These are phyloP conservation scores for Fusarium keratoplasticum DNA, from an alignment of 2,329 filamentous ascomycete species.

Conservation along the genomic window DNA sequence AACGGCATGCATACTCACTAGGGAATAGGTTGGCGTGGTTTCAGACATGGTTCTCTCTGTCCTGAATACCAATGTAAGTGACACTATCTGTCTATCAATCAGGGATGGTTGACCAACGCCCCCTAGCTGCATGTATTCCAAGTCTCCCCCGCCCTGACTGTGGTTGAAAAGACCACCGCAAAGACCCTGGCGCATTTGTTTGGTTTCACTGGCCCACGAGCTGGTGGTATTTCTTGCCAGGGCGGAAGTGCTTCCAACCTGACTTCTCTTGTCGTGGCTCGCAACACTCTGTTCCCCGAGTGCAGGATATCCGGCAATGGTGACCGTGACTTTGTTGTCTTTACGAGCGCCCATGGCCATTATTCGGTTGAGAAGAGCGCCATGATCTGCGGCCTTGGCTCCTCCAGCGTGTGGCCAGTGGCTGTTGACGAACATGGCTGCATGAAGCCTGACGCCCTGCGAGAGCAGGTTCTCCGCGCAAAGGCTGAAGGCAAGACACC, in stretches of 20 bases:
- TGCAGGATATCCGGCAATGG: conserved; percentile 81
- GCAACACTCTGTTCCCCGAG: conserved; percentile 84
- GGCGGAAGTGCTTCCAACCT: conserved; percentile 89
- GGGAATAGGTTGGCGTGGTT: conserved; percentile 77
- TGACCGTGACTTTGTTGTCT: conserved; percentile 76
- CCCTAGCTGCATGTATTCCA: conserved; percentile 80
- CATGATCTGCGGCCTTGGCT: conserved; percentile 88
- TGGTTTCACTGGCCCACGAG: conserved; percentile 76
- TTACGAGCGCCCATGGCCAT: conserved; percentile 91
- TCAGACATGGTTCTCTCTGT: conserved; percentile 86
- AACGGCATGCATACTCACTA: conserved; percentile 9
- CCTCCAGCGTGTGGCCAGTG: conserved; percentile 77
- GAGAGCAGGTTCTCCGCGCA: conserved; percentile 70
- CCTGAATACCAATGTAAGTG: conserved; percentile 86
- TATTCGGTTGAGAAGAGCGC: conserved; percentile 96
- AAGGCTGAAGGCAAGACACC: conserved; percentile 79
- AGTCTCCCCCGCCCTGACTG: conserved; percentile 87
- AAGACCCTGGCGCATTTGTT: conserved; percentile 80
- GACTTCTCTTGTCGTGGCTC: conserved; percentile 85
- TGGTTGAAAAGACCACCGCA: conserved; percentile 88
- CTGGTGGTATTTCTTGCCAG: conserved; percentile 81
- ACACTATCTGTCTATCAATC: neutral
- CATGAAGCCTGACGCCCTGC: conserved; percentile 77
- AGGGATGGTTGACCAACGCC: conserved; percentile 12
- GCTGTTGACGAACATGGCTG: conserved; percentile 78